Evolutionary conservation across 257 asterid genomes (phyloP).

Genomic region (Primulina tabacum): DNA sequence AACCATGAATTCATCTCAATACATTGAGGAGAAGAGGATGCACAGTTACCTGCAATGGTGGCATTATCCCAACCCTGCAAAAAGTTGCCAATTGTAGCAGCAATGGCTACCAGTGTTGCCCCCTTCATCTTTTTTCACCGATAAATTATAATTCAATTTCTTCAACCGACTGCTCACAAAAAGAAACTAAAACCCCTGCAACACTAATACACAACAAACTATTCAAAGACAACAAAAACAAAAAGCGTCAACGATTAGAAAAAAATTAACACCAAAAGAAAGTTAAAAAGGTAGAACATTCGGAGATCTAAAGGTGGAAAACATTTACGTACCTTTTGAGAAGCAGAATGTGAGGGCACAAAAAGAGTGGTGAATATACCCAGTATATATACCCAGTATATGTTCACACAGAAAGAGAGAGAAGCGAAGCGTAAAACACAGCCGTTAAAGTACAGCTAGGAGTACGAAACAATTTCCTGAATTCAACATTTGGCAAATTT

Average conservation of each 20-base stretch:
- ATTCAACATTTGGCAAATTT: background rate
- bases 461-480: background rate
- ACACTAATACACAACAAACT: constrained; percentile 3
- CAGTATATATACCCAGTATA: background rate
- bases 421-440: background rate
- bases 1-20: background rate
- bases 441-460: constrained; percentile 11
- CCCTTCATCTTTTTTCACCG: constrained; percentile 50
- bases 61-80: constrained; percentile 95
- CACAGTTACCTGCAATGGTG: constrained; percentile 63
- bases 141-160: constrained; percentile 24
- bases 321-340: constrained; percentile 19
- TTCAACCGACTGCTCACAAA: constrained; percentile 22
- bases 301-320: constrained; percentile 21
- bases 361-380: background rate
- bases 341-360: constrained; percentile 2
- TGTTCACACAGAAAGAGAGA: constrained; percentile 3
- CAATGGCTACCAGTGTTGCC: constrained; percentile 72
- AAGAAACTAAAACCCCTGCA: constrained; percentile 22
- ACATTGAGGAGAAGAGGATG: constrained; percentile 7
- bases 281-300: constrained; percentile 18
- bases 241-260: background rate
- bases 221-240: background rate
- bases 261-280: constrained; percentile 18
- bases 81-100: constrained; percentile 72